These are phyloP conservation scores for Tolypocladium tropicale DNA, from an alignment of 2,329 filamentous ascomycete genomes.

Conservation along the genomic window DNA sequence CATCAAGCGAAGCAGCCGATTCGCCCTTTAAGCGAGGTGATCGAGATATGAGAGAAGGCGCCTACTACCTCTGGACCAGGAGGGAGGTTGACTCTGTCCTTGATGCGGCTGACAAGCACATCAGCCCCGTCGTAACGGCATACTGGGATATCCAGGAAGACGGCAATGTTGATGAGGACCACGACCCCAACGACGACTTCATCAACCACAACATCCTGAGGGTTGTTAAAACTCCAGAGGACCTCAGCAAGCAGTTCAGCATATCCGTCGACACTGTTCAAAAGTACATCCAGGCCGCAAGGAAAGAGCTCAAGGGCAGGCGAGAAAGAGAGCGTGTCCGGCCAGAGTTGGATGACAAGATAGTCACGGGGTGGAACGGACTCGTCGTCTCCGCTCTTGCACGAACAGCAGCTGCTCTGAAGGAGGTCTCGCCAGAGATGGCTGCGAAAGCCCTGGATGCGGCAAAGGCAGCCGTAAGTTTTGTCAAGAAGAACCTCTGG, in stretches of 20 bases:
- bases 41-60: slow-evolving; percentile 76
- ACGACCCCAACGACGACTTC: slow-evolving; percentile 89
- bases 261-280: slow-evolving; percentile 59
- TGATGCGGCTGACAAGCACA: slow-evolving; percentile 33
- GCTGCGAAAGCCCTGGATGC: slow-evolving; percentile 51
- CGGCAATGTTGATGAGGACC: slow-evolving; percentile 73
- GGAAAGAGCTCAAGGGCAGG: slow-evolving; percentile 57
- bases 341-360: slow-evolving; percentile 78
- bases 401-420: slow-evolving; percentile 60
- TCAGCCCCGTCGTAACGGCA: slow-evolving; percentile 63
- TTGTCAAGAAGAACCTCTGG: slow-evolving; percentile 67
- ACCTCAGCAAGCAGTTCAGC: slow-evolving; percentile 66
- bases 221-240: slow-evolving; percentile 54
- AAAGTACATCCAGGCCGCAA: slow-evolving; percentile 55
- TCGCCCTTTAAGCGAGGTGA: slow-evolving; percentile 67
- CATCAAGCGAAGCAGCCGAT: slow-evolving; percentile 84
- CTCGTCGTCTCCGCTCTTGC: slow-evolving; percentile 78
- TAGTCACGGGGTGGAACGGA: slow-evolving; percentile 80
- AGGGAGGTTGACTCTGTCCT: slow-evolving; percentile 76
- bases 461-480: slow-evolving; percentile 59
- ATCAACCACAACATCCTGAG: slow-evolving; percentile 85
- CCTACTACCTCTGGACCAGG: slow-evolving; percentile 88
- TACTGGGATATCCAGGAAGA: slow-evolving; percentile 79
- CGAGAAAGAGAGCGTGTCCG: slow-evolving; percentile 64
- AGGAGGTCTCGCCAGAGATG: slow-evolving; percentile 43